Percentiles rank a stretch among this genome's conserved stretches.
These are phyloP conservation scores for Melampsora larici-populina DNA, from an alignment of 1,284 basidiomycete species.

Conservation along the genomic window DNA sequence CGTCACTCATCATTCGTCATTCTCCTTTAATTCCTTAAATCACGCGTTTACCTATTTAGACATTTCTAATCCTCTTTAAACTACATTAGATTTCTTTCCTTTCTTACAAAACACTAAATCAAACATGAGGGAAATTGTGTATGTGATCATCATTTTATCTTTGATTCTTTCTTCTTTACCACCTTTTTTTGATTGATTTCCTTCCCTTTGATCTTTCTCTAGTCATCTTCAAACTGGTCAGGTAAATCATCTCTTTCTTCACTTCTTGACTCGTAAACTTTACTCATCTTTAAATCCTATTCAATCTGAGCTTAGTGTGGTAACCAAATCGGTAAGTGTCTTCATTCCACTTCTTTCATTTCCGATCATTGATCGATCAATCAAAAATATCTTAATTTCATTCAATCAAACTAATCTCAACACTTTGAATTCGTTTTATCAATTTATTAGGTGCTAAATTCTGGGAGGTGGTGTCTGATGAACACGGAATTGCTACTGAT, in stretches of 20 bases:
- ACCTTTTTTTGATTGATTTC: not conserved
- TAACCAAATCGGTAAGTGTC: conserved; percentile 41
- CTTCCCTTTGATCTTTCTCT: too few species aligned
- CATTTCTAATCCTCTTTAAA: not conserved
- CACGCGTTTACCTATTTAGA: not conserved
- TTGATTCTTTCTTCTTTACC: not conserved
- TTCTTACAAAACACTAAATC: not conserved
- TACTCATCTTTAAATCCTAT: not conserved
- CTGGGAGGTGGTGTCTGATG: conserved; percentile 91
- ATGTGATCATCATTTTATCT: not conserved
- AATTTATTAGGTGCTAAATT: conserved; percentile 78
- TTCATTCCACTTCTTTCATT: not conserved
- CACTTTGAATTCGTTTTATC: not conserved
- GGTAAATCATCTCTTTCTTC: conserved; percentile 14
- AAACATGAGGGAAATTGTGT: conserved; percentile 43
- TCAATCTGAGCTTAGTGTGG: conserved; percentile 25
- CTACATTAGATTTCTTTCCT: not conserved
- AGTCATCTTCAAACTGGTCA: conserved; percentile 43
- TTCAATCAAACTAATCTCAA: not conserved
- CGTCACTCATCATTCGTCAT: not conserved
- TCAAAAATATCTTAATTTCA: not conserved
- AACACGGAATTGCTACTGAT: conserved; percentile 91
- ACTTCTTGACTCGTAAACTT: not conserved
- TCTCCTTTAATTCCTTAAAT: not conserved
- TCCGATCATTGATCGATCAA: not conserved